Evolutionary conservation across 2,329 filamentous ascomycete species (phyloP), one percentile per base, ranked within the genome.

Genomic region (Fusarium sp.): DNA sequence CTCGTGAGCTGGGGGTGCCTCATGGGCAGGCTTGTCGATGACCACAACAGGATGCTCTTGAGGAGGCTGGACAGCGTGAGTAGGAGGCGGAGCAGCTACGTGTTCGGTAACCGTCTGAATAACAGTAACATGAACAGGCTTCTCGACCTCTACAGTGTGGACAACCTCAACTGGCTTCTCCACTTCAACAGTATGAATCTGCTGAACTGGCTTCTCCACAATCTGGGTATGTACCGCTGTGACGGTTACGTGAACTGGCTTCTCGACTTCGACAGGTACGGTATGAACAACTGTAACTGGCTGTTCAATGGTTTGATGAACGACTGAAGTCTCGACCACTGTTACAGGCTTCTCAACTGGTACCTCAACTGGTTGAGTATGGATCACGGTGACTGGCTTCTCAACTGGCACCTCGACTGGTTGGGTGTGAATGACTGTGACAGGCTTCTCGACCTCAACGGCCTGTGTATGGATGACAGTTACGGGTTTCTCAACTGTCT

Each of bases 41-140:
- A 55, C 60, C 10, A 58, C 56, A 3, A 46, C 60, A 0, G 58
- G 57, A 14, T 62, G 58, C 11, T 64, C 40, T 8, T 60, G 32
- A 1, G 60, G 45, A 14, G 55, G 10, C 0, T 42, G 61, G 1
- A 57, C 49, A 8, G 63, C 27, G 13, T 50, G 50, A 5, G 50
- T 27, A 1, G 63, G 33, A 4, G 64, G 41, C 3, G 23, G 40
- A 2, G 64, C 46, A 14, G 57, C 30, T 1, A 32, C 35, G 4
- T 68, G 65, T 2, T 55, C 67, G 0, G 63, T 59, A 0, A 71
- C 53, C 1, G 68, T 67, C 5, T 70, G 52, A 3, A 62, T 44
- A 3, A 64, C 62, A 26, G 67, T 67, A 0, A 70, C 61, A 3
- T 70, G 67, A 2, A 62, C 67, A 2, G 67, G 62, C 55, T 70